Conservation (phyloP, 2,329 filamentous ascomycete genomes). For the Clarireedia hainanense region DNA sequence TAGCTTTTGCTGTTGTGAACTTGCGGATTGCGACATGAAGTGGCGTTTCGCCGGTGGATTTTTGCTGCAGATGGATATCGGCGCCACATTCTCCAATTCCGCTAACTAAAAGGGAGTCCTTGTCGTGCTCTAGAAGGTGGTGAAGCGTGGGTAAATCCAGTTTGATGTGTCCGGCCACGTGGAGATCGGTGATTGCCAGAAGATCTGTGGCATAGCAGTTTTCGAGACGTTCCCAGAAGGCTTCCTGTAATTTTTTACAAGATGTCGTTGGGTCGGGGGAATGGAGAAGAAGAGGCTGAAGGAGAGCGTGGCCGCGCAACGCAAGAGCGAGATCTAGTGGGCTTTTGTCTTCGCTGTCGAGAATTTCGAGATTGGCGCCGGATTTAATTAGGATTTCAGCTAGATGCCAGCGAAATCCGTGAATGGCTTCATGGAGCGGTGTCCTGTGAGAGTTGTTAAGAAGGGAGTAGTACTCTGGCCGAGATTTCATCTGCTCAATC, state of each 20-base stretch:
- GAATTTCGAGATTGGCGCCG: background rate
- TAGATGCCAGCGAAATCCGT: background rate
- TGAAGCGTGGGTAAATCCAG: background rate
- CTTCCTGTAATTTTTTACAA: background rate
- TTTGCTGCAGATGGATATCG: background rate
- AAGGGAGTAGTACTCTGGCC: background rate
- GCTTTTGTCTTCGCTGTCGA: background rate
- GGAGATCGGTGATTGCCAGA: background rate
- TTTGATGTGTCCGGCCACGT: background rate
- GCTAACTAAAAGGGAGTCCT: background rate
- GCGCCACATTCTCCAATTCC: background rate
- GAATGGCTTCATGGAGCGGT: constrained; percentile 1
- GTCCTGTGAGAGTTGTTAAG: background rate
- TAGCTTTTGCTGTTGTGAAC: background rate
- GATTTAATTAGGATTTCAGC: background rate
- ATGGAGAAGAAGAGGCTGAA: background rate
- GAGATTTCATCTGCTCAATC: background rate
- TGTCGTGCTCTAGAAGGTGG: background rate
- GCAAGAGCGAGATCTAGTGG: background rate
- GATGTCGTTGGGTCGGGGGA: background rate
- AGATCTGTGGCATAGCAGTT: background rate
- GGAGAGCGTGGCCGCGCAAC: background rate
- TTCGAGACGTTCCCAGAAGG: background rate
- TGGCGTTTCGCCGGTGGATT: background rate
- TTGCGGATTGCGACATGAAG: constrained; percentile 1